Evolutionary conservation across 805 yeast species (phyloP), one percentile per base, ranked within the genome.

Genomic region (Lachancea lanzarotensis): DNA sequence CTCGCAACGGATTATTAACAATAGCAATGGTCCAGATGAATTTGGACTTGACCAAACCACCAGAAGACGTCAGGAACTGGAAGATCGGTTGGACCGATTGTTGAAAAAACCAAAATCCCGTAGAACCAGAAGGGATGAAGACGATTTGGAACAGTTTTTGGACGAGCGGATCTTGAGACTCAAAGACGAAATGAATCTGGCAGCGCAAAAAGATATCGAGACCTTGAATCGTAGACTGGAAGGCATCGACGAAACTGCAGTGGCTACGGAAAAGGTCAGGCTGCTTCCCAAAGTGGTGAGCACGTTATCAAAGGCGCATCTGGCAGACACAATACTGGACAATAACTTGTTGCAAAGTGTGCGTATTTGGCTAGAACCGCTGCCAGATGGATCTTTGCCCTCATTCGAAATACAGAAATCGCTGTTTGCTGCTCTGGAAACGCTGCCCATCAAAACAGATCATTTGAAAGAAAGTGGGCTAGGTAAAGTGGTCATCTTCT

Each of bases 331-430:
- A 25, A 87, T 93, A 47, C 73, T 93, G 58, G 99, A 93, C 69
- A 93, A 93, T 63, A 93, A 93, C 65, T 67, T 93, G 55, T 72
- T 93, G 48, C 97, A 91, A 57, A 91, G 95, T 41, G 90, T 93
- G 22, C 77, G 98, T 55, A 82, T 88, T 63, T 93, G 99, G 99
- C 73, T 93, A 46, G 99, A 93, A 66, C 99, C 99, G 26, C 74
- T 93, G 56, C 98, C 98, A 3, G 98, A 95, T 72, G 95, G 95
- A 38, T 87, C 96, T 10, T 74, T 93, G 67, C 99, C 99, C n/a
- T 90, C 96, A 1, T 93, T 84, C 68, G 95, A 89, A 64, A 91
- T 93, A 52, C 98, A 93, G 65, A 87, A 84, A 63, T 90, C 84
- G 45, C 68, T 93, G 55, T 85, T 93, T 54, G 70, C 72, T 16